Evolutionary conservation across 345 rosid genomes (phyloP), one percentile per base, ranked within the genome.

Genomic region (Sisymbrium altissimum): DNA sequence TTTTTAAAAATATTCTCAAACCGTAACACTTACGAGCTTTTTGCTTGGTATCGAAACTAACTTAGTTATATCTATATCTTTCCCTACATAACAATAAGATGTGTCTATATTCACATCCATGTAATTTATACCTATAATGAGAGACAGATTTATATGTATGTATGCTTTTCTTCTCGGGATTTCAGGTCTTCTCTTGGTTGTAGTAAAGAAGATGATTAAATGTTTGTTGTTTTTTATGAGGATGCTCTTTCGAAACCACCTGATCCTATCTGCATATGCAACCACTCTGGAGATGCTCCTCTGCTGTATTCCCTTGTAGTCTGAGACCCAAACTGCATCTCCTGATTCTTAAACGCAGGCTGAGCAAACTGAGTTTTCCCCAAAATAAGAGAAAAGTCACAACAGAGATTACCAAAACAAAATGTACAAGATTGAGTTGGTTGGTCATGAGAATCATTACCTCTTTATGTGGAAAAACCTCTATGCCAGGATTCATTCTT

Each of bases 241-340:
- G 72, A 66, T 64, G 86, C 74, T 84, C 93, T 83, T 71, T 83
- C 88, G 69, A 90, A 87, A 62, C 93, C 82, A 49, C 93, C 74
- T 36, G 66, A 59, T 41, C 91, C 90, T 65, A 92, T 72, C 82
- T 91, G 94, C 92, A 88, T 92, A 64, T 88, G 98, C 87, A 92
- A 79, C 98, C 95, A 92, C 64, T 92, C 93, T 0, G 91, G 90
- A 54, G 95, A 93, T 55, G 98, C 62, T 61, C 85, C 86, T 2
- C 81, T 85, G 43, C 79, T 72, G 75, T 81, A 88, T 49, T 84
- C 95, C 83, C 91, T 83, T 4, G 86, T 49, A 9, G 89, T 81
- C 81, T 87, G 97, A 2, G 90, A 76, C 55, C 82, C 85, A 40
- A 87, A 90, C 56, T 83, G 86, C 79, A 88, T 70, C 29, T 84